phyloP scores from a whole-genome alignment of 371 early-diverging fungal species.

The Apophysomyces elegans region DNA sequence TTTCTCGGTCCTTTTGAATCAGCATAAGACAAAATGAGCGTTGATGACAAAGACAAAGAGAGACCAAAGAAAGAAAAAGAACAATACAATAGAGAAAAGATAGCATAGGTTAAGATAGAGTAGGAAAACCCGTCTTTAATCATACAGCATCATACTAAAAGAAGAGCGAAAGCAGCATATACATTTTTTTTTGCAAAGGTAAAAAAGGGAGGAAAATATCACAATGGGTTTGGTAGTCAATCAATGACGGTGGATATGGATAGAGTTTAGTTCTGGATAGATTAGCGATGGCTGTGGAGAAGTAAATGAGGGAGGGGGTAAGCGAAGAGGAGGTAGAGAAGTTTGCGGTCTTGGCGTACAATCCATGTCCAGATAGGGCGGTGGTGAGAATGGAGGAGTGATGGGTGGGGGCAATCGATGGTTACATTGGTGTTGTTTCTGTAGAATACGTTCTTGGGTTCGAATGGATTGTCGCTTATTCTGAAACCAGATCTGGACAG shows the following conservation, averaged over 20 bases:
- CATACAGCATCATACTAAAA: background rate
- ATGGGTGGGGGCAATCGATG: background rate
- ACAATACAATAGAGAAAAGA: background rate
- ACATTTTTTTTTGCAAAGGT: too few relatives aligned
- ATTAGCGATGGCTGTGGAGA: slow-evolving; percentile 27
- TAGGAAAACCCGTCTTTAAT: background rate
- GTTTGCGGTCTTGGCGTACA: slow-evolving; percentile 7
- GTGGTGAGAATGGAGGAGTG: slow-evolving; percentile 8
- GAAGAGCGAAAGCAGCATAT: background rate
- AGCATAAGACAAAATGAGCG: too few relatives aligned
- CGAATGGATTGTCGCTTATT: slow-evolving; percentile 72
- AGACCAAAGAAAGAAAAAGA: background rate
- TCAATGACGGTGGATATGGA: background rate
- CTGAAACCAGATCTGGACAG: slow-evolving; percentile 93
- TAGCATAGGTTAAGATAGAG: background rate
- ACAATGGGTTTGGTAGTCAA: background rate
- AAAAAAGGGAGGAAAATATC: background rate
- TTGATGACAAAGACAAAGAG: background rate
- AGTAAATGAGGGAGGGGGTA: slow-evolving; percentile 7
- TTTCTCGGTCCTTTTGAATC: too few relatives aligned
- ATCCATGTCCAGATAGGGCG: background rate
- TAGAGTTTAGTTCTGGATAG: background rate
- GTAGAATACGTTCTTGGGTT: slow-evolving; percentile 32
- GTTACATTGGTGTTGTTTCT: background rate
- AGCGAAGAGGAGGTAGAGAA: background rate